Evolutionary conservation across 805 yeast genomes (phyloP).

Genomic region (Kluyveromyces wickerhamii): DNA sequence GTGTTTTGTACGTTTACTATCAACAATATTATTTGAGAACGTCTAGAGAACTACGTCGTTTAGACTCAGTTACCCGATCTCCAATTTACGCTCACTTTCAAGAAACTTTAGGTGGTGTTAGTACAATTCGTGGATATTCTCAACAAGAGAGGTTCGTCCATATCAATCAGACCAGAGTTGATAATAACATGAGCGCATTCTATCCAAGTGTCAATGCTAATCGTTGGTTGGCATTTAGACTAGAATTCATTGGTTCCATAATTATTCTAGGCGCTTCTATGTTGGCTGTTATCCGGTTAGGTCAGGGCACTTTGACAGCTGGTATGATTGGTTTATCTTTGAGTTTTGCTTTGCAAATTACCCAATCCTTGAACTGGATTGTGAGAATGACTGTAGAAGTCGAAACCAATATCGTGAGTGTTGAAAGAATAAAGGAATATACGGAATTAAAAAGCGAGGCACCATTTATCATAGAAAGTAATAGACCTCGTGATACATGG

Average conservation of each 20-base stretch:
- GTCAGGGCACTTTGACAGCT: constrained; percentile 64
- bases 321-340: constrained; percentile 93
- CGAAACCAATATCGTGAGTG: constrained; percentile 94
- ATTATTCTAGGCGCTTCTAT: constrained; percentile 84
- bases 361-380: constrained; percentile 93
- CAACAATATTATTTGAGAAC: constrained; percentile 71
- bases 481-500: constrained; percentile 68
- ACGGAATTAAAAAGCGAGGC: constrained; percentile 80
- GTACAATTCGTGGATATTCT: constrained; percentile 66
- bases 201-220: constrained; percentile 90
- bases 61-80: constrained; percentile 71
- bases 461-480: constrained; percentile 52
- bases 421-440: constrained; percentile 89
- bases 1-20: constrained; percentile 56
- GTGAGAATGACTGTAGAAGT: constrained; percentile 98
- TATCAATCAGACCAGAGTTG: constrained; percentile 64
- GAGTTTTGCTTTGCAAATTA: constrained; percentile 85
- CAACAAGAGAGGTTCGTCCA: constrained; percentile 56
- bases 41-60: constrained; percentile 74
- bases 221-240: constrained; percentile 94
- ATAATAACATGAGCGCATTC: constrained; percentile 82
- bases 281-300: constrained; percentile 63
- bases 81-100: constrained; percentile 82
- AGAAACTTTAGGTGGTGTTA: constrained; percentile 68
- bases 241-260: constrained; percentile 84